These are phyloP conservation scores for Citrullus mucosospermus DNA, from an alignment of 306 rosid species.

Conservation along the genomic window DNA sequence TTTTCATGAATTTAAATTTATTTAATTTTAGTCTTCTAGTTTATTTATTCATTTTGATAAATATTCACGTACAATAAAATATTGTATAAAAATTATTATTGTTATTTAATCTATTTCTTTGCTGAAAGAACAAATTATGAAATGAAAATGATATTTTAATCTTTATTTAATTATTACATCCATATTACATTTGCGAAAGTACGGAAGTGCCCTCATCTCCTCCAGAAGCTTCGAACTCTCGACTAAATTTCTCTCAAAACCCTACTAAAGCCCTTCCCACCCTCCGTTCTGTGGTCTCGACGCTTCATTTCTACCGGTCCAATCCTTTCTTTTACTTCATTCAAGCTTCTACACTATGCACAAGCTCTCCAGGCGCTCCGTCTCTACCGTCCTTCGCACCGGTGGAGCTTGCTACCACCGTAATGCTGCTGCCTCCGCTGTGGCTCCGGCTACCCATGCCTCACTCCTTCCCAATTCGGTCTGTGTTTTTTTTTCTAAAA, in stretches of 20 bases:
- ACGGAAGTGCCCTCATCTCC: constrained; percentile 3
- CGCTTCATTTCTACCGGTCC: not conserved
- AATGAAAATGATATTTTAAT: too few species aligned
- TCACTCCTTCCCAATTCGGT: constrained; percentile 26
- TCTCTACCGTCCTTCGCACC: constrained; percentile 39
- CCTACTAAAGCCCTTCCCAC: constrained; percentile 47
- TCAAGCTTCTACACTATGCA: constrained; percentile 34
- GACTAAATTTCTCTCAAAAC: constrained; percentile 17
- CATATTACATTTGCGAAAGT: not conserved
- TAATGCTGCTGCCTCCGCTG: constrained; percentile 19
- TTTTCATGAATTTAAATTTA: too few species aligned
- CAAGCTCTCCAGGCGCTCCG: constrained; percentile 54
- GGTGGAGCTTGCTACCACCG: constrained; percentile 30
- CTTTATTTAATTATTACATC: too few species aligned
- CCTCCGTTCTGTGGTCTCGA: not conserved
- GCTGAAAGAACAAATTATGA: too few species aligned
- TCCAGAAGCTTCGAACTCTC: constrained; percentile 58
- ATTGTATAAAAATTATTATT: too few species aligned
- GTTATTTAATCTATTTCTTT: too few species aligned
- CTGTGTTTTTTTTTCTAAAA: not conserved
- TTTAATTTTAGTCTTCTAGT: too few species aligned
- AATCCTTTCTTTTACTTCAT: not conserved
- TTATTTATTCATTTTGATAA: too few species aligned
- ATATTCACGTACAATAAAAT: too few species aligned
- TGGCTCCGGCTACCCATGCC: constrained; percentile 29